Evolutionary conservation across 805 yeast genomes (phyloP), one percentile per base, ranked within the genome.

Genomic region (Schizosaccharomyces lindneri): DNA sequence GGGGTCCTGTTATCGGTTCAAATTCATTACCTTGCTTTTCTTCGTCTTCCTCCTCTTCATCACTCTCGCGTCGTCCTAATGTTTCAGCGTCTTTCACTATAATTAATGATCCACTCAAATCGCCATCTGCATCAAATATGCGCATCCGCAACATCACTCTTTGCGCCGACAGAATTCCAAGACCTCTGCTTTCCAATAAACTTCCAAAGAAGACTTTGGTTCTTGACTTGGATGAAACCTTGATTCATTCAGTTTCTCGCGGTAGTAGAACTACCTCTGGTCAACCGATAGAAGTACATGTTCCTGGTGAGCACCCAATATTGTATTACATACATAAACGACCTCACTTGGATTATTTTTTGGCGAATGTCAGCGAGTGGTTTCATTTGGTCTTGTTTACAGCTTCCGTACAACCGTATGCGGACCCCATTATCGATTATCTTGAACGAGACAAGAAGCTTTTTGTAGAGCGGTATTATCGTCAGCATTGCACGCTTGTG

Each of bases 371-470:
- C 7, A 76, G 83, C 61, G 80, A 81, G 66, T 90, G 97, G 97
- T 93, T 80, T 72, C 84, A 87, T 66, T 74, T 93, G 55, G 89
- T 88, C 41, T 81, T 94, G 9, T 93, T 93, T 75, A 93, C 98
- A 0, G 98, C 98, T 1, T 84, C 95, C 48, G 89, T 93, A 64
- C 81, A 82, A 70, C 95, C 87, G 69, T 93, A 93, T 68, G 97
- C 98, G 0, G 98, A 93, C 68, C 97, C 98, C 0, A 94, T 93
- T 61, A 86, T 93, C 61, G 90, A 90, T 71, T 86, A 89, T 82
- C 75, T 90, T 24, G 97, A 90, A 70, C 76, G 78, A 67, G 86
- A 83, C 66, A 63, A 75, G 67, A 68, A 72, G 67, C 75, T 70
- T 73, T 81, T 80, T 73, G 67, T 74, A 59, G 77, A 77, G 63